Evolutionary conservation across 768 basidiomycete genomes (phyloP).

Genomic region (Lactifluus hygrophoroides): DNA sequence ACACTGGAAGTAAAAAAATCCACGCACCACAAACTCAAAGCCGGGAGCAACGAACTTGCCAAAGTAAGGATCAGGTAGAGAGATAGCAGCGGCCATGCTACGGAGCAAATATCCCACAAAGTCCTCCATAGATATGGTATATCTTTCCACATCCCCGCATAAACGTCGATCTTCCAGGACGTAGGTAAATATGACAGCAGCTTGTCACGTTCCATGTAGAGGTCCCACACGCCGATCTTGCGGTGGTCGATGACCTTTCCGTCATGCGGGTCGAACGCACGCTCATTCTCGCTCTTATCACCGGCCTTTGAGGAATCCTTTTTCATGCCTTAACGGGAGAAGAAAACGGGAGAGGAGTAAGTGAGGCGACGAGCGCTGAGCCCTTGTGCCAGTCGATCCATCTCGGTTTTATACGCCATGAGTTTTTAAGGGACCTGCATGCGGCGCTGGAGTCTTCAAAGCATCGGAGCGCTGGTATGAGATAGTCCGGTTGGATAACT

Average conservation of each 20-base stretch:
- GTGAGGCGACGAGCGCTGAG: not conserved
- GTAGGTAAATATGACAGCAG: constrained; percentile 29
- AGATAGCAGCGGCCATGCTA: constrained; percentile 6
- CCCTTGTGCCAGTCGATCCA: not conserved
- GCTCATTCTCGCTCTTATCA: not conserved
- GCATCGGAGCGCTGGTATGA: too few relatives aligned
- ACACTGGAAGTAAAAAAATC: not conserved
- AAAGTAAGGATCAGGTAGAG: not conserved
- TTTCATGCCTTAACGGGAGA: not conserved
- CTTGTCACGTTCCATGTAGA: constrained; percentile 52
- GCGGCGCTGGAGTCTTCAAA: too few relatives aligned
- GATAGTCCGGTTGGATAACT: too few relatives aligned
- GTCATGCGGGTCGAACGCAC: not conserved
- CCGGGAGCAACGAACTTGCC: not conserved
- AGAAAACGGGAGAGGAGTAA: too few relatives aligned
- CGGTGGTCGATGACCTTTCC: constrained; percentile 41
- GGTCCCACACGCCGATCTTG: constrained; percentile 65
- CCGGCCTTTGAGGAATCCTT: not conserved
- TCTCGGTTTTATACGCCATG: not conserved
- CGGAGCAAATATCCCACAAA: constrained; percentile 20
- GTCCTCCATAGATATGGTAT: constrained; percentile 63
- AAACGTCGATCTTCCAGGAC: constrained; percentile 40
- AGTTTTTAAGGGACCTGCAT: too few relatives aligned
- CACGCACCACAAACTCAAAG: constrained; percentile 8
- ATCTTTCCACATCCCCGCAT: constrained; percentile 39